phyloP scores from a whole-genome alignment of 2,329 filamentous ascomycete species.

The Tolypocladium ophioglossoides region DNA sequence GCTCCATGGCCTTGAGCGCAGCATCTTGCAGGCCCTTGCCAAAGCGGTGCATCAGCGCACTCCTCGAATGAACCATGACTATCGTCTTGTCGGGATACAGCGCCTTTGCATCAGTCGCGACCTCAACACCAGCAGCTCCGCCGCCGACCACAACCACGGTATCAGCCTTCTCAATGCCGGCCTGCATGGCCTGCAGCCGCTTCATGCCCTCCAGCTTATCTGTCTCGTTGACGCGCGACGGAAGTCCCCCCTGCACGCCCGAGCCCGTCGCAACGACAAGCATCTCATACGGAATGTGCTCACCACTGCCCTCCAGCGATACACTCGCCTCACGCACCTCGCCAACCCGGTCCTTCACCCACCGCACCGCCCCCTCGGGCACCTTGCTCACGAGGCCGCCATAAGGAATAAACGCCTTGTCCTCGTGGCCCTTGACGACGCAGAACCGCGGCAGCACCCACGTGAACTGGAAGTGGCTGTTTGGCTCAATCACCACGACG shows the following conservation, averaged over 20 bases:
- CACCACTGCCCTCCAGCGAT: slow-evolving; percentile 24
- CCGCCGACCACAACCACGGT: slow-evolving; percentile 44
- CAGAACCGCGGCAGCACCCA: slow-evolving; percentile 50
- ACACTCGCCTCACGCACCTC: slow-evolving; percentile 29
- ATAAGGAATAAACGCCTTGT: slow-evolving; percentile 52
- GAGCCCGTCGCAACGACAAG: slow-evolving; percentile 49
- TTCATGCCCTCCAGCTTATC: slow-evolving; percentile 30
- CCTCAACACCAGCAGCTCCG: slow-evolving; percentile 51
- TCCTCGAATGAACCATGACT: slow-evolving; percentile 46
- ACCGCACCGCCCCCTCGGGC: slow-evolving; percentile 23
- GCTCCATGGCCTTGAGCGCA: slow-evolving; percentile 29
- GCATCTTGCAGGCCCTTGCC: slow-evolving; percentile 29
- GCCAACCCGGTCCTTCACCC: slow-evolving; percentile 31
- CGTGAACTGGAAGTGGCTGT: slow-evolving; percentile 50
- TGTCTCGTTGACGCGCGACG: slow-evolving; percentile 34
- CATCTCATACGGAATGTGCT: slow-evolving; percentile 40
- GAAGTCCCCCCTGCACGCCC: slow-evolving; percentile 29
- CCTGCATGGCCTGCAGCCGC: slow-evolving; percentile 35
- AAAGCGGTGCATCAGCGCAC: slow-evolving; percentile 41
- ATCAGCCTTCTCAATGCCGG: slow-evolving; percentile 28
- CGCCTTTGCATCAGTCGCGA: slow-evolving; percentile 48
- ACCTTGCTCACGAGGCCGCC: slow-evolving; percentile 25
- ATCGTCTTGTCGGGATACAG: slow-evolving; percentile 45
- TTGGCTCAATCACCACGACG: slow-evolving; percentile 47
- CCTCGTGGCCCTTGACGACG: slow-evolving; percentile 41